Conservation (phyloP, 148 eudicot genomes). For the Silene conica region DNA sequence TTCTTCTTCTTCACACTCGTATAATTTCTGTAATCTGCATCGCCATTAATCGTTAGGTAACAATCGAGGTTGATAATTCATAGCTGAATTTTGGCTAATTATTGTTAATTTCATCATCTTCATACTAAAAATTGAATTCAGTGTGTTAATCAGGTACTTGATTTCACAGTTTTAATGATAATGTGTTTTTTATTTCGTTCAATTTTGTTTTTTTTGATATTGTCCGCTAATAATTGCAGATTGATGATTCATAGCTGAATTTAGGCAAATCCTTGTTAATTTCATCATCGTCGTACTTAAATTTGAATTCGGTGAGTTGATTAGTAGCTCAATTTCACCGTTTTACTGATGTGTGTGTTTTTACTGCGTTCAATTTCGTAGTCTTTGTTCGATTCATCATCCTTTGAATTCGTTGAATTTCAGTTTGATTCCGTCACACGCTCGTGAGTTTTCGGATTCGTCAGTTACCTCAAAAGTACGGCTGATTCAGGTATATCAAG, state of each 20-base stretch:
- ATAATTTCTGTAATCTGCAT: neutral
- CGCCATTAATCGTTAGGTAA: neutral
- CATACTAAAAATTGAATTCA: neutral
- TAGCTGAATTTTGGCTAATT: neutral
- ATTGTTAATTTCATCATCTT: neutral
- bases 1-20: neutral
- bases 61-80: neutral
- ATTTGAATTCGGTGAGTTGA: no score
- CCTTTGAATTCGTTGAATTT: neutral
- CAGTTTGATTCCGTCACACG: neutral
- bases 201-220: neutral
- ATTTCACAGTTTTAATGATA: neutral
- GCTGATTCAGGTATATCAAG: neutral
- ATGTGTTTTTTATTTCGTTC: neutral
- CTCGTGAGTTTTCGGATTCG: neutral
- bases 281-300: no score
- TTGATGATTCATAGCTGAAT: no score
- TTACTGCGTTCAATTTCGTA: no score
- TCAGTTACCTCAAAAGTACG: neutral
- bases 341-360: neutral
- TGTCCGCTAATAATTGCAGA: no score
- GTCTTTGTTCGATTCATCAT: neutral
- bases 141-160: neutral
- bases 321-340: no score
- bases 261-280: no score